These are phyloP conservation scores for Claviceps citrina DNA, from an alignment of 2,329 filamentous ascomycete species.

Conservation along the genomic window DNA sequence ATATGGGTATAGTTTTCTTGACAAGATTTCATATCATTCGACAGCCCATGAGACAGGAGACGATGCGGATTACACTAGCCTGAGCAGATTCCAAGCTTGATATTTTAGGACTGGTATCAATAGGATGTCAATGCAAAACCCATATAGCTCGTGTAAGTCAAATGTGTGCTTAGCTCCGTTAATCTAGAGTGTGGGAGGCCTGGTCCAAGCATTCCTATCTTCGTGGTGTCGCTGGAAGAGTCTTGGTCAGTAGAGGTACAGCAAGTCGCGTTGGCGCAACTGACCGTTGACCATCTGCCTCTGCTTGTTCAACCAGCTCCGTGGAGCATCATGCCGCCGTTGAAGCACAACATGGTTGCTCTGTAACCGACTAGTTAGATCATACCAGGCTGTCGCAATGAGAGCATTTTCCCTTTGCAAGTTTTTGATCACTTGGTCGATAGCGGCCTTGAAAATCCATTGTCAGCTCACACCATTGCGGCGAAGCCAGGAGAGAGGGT, in stretches of 20 bases:
- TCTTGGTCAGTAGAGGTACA: conserved; percentile 27
- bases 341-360: conserved; percentile 71
- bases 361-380: conserved; percentile 61
- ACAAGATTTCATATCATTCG: too few relatives aligned
- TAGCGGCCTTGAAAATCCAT: conserved; percentile 26
- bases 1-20: too few relatives aligned
- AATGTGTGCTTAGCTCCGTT: background rate
- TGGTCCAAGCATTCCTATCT: conserved; percentile 27
- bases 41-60: background rate
- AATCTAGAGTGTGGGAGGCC: conserved; percentile 2
- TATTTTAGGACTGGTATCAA: background rate
- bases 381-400: conserved; percentile 76
- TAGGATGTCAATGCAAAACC: background rate
- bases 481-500: background rate
- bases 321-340: conserved; percentile 56
- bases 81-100: background rate
- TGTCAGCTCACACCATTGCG: background rate
- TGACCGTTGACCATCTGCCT: conserved; percentile 52
- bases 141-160: background rate
- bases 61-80: too few relatives aligned
- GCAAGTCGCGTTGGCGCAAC: conserved; percentile 27
- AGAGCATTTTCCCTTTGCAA: conserved; percentile 64
- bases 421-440: conserved; percentile 45
- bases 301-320: conserved; percentile 76
- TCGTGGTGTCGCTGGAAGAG: conserved; percentile 28